Base-by-base conservation (phyloP, 371 early-diverging fungal species). In the Capillidium heterosporum region DNA sequence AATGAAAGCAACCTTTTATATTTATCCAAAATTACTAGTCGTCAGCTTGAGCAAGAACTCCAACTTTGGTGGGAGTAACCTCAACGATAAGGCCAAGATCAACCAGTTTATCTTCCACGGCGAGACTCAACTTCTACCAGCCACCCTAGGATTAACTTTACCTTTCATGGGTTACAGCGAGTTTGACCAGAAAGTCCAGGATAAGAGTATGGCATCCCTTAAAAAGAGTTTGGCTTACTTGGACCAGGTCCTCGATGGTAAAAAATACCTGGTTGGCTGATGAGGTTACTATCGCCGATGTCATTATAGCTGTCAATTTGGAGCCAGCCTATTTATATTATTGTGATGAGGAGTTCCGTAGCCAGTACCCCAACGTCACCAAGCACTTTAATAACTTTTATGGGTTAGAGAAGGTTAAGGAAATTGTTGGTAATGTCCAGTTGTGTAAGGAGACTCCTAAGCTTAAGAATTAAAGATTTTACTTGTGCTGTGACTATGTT, bases 241-340 rank as follows among this genome's bases (percentile, higher is more conserved):
- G 42, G 77, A 93, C 77, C 71, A 74, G 55, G 71, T 84, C 62
- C 71, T 94, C 23, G 58, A 78, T 58, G 76, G 71, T 75, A 77
- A 77, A 70, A 91, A 93, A 61, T 94, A 77, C 80, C 73, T 94
- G 57, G 92, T 92, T 42, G 93, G 90, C n/a, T 58, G 91, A 94
- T 71, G 73, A 73, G 55, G 64, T 92, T 64, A 91, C 95, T 62
- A 66, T 89, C 32, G 95, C 95, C 53, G 95, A 94, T 71, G 80
- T 94, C 64, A 60, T 74, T 60, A 65, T 84, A 44, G 79, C 74
- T 61, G 64, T 70, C 56, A 57, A 81, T 43, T 74, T 93, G 63
- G 55, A 74, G 56, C 31, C 60, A 52, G 67, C 74, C 57, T 90
- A 67, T 82, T 74, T 72, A 65, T 26, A 59, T 35, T 65, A 76